Percentiles rank a stretch among this genome's conserved stretches.
Evolutionary conservation across 129 eudicot species (phyloP).

Genomic region (Kitagawia praeruptora): DNA sequence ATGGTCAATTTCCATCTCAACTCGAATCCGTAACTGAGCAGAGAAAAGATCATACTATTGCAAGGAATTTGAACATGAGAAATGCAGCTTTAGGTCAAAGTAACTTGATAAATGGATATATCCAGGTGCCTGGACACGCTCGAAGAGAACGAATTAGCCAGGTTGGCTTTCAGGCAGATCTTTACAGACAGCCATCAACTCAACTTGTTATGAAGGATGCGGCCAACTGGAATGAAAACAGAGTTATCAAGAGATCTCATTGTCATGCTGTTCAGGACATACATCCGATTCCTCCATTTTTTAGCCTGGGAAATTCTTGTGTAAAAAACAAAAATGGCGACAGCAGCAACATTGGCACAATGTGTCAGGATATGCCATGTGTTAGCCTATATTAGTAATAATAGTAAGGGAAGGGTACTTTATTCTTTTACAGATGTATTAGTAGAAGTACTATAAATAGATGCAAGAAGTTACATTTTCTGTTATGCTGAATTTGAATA

Average conservation of each 20-base stretch:
- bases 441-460: too few relatives aligned
- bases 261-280: constrained; percentile 23
- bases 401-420: too few relatives aligned
- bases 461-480: too few relatives aligned
- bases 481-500: too few relatives aligned
- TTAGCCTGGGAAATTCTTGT: constrained; percentile 23
- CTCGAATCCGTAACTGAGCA: constrained; percentile 5
- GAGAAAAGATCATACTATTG: constrained; percentile 31
- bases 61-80: constrained; percentile 35
- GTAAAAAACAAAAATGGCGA: constrained; percentile 8
- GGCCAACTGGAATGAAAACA: constrained; percentile 25
- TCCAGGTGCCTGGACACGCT: constrained; percentile 22
- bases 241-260: constrained; percentile 42
- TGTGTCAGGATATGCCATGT: too few relatives aligned
- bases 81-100: constrained; percentile 21
- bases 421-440: too few relatives aligned
- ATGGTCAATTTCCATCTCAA: constrained; percentile 1
- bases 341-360: constrained; percentile 13
- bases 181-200: constrained; percentile 13
- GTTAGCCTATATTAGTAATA: too few relatives aligned
- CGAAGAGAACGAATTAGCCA: constrained; percentile 8
- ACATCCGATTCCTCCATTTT: constrained; percentile 22
- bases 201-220: constrained; percentile 10
- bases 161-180: constrained; percentile 17
- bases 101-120: constrained; percentile 15